Base-by-base conservation (phyloP, 352 stramenopile species). In the Phytophthora podocarpi region DNA sequence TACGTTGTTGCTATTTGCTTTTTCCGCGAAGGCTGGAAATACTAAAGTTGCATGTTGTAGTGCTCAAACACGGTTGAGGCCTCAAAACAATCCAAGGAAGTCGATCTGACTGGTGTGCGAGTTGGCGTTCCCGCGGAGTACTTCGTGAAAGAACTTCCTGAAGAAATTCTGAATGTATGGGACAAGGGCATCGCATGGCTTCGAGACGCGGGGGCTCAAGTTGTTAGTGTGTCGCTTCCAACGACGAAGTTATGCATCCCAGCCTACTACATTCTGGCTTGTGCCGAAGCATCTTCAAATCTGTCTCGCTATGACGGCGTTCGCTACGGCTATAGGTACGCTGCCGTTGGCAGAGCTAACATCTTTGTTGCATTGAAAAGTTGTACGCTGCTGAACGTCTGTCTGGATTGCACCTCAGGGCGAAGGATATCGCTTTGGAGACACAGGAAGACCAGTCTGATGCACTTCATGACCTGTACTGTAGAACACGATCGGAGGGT, bases 191-290 rank as follows among this genome's bases (percentile, higher is more conserved):
- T 96, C 16, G 62, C 74, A 31, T 91, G 83, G 80, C 70, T 95
- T 8, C 77, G 71, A 42, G 70, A 81, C 20, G 79, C 86, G 27
- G 85, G 82, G 36, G 87, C 83, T 20, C 78, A 91, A 53, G 78
- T 94, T n/a, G 78, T 93, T 32, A 81, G 70, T 32, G 68, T 92
- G 3, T 93, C 85, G 8, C 64, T 96, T 13, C 85, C 85, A 2
- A 90, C 82, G 13, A 94, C 72, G 20, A 96, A 85, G 79, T 74
- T 91, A 21, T 96, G 91, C 21, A 90, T 99, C 34, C 87, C 97
- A 30, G 89, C 97, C 1, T 99, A 99, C 69, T 99, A 99, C 68
- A 98, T 99, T n/a, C 72, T 99, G 32, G 96, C 97, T 9, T 98
- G 95, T 62, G 97, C 97, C 1, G 97, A 99, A 77, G 98, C 98